A percentile compares a stretch with the other conserved stretches of the same genome.
These are phyloP conservation scores for Fusarium keratoplasticum DNA, from an alignment of 2,329 filamentous ascomycete species.

Conservation along the genomic window DNA sequence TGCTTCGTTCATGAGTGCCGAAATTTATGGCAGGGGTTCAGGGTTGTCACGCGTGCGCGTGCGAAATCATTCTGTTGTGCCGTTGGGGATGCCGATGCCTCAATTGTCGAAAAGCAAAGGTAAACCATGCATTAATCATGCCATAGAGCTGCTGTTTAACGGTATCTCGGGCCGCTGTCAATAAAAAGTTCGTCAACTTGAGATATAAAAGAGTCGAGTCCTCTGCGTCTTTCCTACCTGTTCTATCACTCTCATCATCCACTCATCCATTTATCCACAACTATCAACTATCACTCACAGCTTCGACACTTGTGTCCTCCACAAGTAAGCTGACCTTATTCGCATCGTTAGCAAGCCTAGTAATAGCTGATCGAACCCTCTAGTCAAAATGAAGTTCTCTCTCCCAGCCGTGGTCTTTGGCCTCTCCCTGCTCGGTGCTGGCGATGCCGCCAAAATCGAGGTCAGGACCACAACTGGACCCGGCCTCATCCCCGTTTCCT, in stretches of 20 bases:
- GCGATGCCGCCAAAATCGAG: neutral
- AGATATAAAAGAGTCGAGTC: neutral
- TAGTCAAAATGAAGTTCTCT: neutral
- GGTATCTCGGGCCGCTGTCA: neutral
- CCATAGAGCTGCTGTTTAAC: neutral
- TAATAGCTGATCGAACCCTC: neutral
- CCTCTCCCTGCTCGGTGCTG: neutral
- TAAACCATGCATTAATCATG: neutral
- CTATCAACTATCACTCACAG: neutral
- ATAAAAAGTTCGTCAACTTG: accelerated
- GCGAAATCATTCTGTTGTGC: neutral
- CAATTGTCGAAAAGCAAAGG: neutral
- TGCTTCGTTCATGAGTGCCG: neutral
- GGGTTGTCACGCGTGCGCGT: neutral
- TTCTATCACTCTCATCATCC: neutral
- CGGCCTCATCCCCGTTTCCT: neutral
- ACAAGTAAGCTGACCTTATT: neutral
- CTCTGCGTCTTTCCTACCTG: neutral
- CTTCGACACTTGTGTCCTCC: neutral
- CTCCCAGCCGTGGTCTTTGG: neutral
- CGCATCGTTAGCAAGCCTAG: neutral
- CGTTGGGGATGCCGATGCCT: neutral
- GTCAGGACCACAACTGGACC: neutral
- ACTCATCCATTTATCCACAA: neutral
- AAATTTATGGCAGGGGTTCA: neutral